Percentiles rank a stretch among this genome's conserved stretches.
phyloP scores from a whole-genome alignment of 2,329 filamentous ascomycete species.

The Helotiales sp. region DNA sequence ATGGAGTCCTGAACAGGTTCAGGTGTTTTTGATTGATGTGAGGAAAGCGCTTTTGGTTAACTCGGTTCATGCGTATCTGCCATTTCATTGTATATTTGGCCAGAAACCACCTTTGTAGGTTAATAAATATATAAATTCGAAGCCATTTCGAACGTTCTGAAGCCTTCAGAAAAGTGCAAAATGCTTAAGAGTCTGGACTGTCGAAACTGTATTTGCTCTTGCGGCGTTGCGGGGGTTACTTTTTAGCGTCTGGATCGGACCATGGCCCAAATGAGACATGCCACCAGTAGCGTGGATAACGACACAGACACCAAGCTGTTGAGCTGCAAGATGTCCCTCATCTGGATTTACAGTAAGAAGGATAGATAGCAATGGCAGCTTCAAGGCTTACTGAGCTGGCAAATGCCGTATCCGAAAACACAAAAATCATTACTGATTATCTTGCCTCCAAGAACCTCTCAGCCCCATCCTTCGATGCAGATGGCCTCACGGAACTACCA shows the following conservation, averaged over 20 bases:
- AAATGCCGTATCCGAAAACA: background rate
- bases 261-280: background rate
- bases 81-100: conserved; percentile 52
- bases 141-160: background rate
- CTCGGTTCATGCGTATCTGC: conserved; percentile 32
- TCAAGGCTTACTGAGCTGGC: conserved; percentile 2
- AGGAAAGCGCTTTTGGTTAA: conserved; percentile 2
- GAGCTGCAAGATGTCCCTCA: background rate
- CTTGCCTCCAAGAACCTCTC: background rate
- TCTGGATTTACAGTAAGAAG: background rate
- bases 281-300: background rate
- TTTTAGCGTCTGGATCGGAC: background rate
- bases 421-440: conserved; percentile 1
- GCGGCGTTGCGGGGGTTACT: background rate
- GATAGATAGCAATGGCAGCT: background rate
- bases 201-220: too few species aligned
- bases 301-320: background rate
- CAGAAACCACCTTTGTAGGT: conserved; percentile 43
- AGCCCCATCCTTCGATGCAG: background rate
- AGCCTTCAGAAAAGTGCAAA: too few species aligned
- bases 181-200: too few species aligned
- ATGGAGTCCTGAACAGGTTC: conserved; percentile 48
- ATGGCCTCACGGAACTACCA: background rate
- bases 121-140: background rate
- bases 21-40: conserved; percentile 26